Conservation (phyloP, 306 rosid species). For the Rosa persica region DNA sequence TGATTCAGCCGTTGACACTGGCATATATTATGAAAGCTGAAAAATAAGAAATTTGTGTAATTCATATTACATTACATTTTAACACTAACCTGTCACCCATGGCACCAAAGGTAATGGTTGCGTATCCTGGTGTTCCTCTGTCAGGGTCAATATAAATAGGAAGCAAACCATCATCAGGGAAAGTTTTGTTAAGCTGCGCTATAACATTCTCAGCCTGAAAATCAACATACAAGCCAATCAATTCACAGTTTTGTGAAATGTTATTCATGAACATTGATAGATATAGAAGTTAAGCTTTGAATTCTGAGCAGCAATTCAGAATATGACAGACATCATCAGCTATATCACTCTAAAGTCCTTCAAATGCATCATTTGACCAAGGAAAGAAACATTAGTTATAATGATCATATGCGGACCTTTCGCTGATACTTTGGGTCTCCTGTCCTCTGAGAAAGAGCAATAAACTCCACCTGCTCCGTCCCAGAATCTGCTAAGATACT, state of each 20-base stretch:
- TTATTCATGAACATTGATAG: background rate
- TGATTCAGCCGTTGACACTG: background rate
- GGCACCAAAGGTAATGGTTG: slow-evolving; percentile 90
- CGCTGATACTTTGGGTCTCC: slow-evolving; percentile 91
- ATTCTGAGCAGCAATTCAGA: background rate
- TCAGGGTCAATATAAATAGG: slow-evolving; percentile 83
- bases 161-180: slow-evolving; percentile 94
- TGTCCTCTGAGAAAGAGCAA: slow-evolving; percentile 94
- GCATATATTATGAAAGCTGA: background rate
- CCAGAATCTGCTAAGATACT: slow-evolving; percentile 97
- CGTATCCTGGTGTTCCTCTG: slow-evolving; percentile 56
- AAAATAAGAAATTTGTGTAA: slow-evolving; percentile 4
- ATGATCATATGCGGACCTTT: slow-evolving; percentile 52
- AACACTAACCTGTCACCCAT: slow-evolving; percentile 93
- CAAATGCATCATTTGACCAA: background rate
- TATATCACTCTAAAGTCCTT: background rate
- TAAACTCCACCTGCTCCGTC: slow-evolving; percentile 96
- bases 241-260: slow-evolving; percentile 8
- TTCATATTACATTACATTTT: slow-evolving; percentile 4
- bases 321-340: background rate
- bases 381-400: slow-evolving; percentile 2
- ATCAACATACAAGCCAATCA: slow-evolving; percentile 32
- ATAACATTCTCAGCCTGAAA: slow-evolving; percentile 90
- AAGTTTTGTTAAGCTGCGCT: slow-evolving; percentile 59
- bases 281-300: background rate